Base-by-base conservation (phyloP, 1,139 yeast species). In the Pichia sp. region DNA sequence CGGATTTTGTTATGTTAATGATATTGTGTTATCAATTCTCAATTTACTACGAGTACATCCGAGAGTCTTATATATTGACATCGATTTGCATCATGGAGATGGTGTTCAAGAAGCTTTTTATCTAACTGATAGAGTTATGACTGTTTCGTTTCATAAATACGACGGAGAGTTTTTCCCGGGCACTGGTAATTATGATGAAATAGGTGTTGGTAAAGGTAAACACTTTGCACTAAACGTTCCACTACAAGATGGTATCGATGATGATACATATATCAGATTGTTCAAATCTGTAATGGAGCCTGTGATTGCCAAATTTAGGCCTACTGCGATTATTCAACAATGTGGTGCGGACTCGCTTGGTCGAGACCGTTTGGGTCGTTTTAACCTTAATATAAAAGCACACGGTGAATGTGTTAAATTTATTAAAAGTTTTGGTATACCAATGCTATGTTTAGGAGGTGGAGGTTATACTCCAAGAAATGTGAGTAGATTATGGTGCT, bases 381-480 rank as follows among this genome's bases (percentile, higher is more conserved):
- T 92, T 68, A 92, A 92, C 62, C 71, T 92, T 56, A 84, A 92
- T 46, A 90, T 92, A 81, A 73, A 75, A 51, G 97, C 96, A 4
- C 98, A 92, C 60, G 97, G 97, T 44, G 90, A 87, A 65, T 92
- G 97, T 71, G 94, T 90, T 44, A 84, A 84, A 61, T 92, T 74
- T 62, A 87, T 90, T 53, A 87, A 87, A 64, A 77, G 86, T 35
- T 86, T 90, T 63, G 87, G 87, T 46, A 70, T 88, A 45, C 98
- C 97, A 11, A 75, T 88, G 72, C 73, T 92, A 72, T 95, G 90
- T 27, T 75, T 92, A 27, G 98, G 98, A 38, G 98, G 98, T 44
- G 98, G 98, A 56, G 98, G 98, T 33, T 92, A 92, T 66, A 92
- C 97, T 23, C 92, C 92, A 85, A 76, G 97, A 64, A 92, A 92